phyloP scores from a whole-genome alignment of 305 asterid species.

The Solanum aculeatissimum region DNA sequence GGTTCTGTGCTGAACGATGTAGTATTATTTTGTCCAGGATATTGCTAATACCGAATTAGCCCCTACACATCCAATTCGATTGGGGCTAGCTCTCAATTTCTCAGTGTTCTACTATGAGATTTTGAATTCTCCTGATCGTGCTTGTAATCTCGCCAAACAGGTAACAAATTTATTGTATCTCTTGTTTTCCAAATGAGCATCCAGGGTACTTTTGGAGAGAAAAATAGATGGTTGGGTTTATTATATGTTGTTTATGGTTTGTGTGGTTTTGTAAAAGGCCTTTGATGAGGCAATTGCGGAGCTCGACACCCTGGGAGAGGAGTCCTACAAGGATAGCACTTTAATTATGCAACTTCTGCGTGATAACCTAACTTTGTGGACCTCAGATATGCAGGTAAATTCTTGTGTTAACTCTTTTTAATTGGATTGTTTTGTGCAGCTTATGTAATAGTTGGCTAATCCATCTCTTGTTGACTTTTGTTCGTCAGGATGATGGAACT shows the following conservation, averaged over 20 bases:
- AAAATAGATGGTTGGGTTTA: not conserved
- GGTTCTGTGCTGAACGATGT: not conserved
- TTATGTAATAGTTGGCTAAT: not conserved
- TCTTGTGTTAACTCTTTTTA: not conserved
- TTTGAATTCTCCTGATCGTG: conserved; percentile 5
- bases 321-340: conserved; percentile 35
- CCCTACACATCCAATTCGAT: conserved; percentile 2
- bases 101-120: conserved; percentile 7
- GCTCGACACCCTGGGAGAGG: conserved; percentile 33
- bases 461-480: not conserved
- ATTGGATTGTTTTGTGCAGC: not conserved
- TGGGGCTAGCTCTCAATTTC: conserved; percentile 8
- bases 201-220: not conserved
- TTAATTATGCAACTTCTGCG: conserved; percentile 35
- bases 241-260: not conserved
- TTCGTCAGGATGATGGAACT: conserved; percentile 1
- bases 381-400: conserved; percentile 30
- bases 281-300: conserved; percentile 36
- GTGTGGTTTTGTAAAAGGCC: conserved; percentile 6
- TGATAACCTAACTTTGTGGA: conserved; percentile 32
- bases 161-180: not conserved
- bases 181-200: not conserved
- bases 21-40: not conserved
- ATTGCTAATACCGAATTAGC: conserved; percentile 1
- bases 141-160: conserved; percentile 9